Conservation (phyloP, 179 eudicot species). For the Vitellaria paradoxa region DNA sequence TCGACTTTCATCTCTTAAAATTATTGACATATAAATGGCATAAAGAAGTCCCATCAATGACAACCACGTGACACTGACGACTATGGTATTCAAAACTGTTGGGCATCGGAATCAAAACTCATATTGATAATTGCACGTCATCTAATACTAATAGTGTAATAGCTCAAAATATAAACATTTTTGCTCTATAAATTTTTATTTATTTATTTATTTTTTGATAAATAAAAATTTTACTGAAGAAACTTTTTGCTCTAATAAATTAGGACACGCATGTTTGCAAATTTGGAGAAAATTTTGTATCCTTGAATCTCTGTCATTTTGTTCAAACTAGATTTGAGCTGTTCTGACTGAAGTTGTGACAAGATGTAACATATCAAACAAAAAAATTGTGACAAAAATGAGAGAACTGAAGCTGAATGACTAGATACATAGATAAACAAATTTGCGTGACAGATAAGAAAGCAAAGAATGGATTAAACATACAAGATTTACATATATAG, state of each 20-base stretch:
- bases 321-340: too few species aligned
- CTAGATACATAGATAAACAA: slow-evolving; percentile 7
- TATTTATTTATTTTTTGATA: background rate
- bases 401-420: background rate
- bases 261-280: too few species aligned
- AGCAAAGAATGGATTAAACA: background rate
- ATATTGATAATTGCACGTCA: background rate
- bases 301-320: too few species aligned
- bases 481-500: background rate
- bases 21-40: too few species aligned
- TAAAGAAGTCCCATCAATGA: background rate
- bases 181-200: background rate
- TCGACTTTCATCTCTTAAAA: background rate
- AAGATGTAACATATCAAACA: too few species aligned
- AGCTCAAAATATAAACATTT: background rate
- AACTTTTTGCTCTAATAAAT: too few species aligned
- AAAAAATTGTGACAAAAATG: too few species aligned
- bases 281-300: too few species aligned
- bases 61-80: background rate
- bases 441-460: background rate
- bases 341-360: too few species aligned
- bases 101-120: background rate
- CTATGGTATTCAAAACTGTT: background rate
- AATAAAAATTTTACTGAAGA: too few species aligned
- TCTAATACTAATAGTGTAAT: too few species aligned